Evolutionary conservation across 2,329 filamentous ascomycete species (phyloP), one percentile per base, ranked within the genome.

Genomic region (Madurella mycetomatis): DNA sequence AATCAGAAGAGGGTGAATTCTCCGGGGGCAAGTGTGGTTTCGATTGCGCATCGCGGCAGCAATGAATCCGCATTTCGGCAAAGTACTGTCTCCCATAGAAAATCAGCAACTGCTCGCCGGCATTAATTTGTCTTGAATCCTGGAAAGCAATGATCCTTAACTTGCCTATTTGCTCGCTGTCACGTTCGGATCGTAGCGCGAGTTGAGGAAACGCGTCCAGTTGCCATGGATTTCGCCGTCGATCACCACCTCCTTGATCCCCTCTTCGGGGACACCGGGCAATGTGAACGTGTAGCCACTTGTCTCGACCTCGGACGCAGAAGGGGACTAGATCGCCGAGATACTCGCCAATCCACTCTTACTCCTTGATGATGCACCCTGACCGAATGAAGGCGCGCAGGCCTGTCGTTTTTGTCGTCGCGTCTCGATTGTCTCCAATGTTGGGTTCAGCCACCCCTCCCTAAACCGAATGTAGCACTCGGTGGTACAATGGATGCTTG

Each of bases 161-260:
- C 46, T 55, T 53, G 11, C 62, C 62, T 17, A 54, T 40, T n/a
- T 56, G 47, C 19, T 41, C 41, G 2, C 43, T 11, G 15, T 34
- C 13, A 58, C 46, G 31, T 64, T 64, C 5, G 59, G 60, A 13
- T 41, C 4, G 48, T 59, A 62, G 47, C 53, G 49, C 15, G 54
- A 55, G 19, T 64, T 64, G 17, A 59, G 40, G 47, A 64, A 64
- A 13, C 62, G 18, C 0, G 60, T 62, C 62, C 62, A 64, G 54
- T 62, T 62, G 1, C 62, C 62, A 7, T 44, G 17, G 15, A 8
- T 43, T 13, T 15, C 15, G 1, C 55, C 46, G 41, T 64, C 55
- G 1, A 62, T 30, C 8, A 49, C 18, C 25, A 46, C n/a, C 18
- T 41, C 16, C 15, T 19, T 19, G 3, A 34, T 15, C 4, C 31